A percentile compares a stretch with the other conserved stretches of the same genome.
phyloP scores from a whole-genome alignment of 2,329 filamentous ascomycete genomes.

The Verticillium nonalfalfae region DNA sequence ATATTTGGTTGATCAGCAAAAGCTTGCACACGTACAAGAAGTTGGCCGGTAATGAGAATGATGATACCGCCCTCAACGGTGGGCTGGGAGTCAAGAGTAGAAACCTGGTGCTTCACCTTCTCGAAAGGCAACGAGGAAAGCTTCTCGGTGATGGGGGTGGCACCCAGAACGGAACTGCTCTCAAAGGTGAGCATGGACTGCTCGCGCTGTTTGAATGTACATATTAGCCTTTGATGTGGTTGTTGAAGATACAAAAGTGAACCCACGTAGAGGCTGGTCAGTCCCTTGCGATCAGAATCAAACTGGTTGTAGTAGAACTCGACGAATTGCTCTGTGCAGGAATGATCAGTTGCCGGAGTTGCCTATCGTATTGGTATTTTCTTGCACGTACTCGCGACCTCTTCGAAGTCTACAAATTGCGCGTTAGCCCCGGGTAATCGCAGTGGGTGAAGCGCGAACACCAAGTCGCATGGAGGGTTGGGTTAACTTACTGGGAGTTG shows the following conservation, averaged over 20 bases:
- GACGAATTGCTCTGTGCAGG: conserved; percentile 70
- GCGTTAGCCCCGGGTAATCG: background rate
- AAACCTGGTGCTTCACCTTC: conserved; percentile 72
- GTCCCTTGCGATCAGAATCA: conserved; percentile 60
- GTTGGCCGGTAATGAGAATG: conserved; percentile 81
- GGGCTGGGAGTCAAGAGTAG: conserved; percentile 80
- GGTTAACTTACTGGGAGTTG: background rate
- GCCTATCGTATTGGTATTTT: background rate
- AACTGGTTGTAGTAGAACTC: conserved; percentile 88
- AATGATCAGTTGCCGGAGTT: background rate
- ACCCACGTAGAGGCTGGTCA: conserved; percentile 72
- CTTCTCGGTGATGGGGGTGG: conserved; percentile 67
- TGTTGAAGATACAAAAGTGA: background rate
- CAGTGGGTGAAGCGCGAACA: background rate
- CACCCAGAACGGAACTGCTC: conserved; percentile 59
- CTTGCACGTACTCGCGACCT: conserved; percentile 39
- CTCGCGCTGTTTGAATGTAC: conserved; percentile 49
- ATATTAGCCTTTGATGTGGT: background rate
- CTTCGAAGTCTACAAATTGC: conserved; percentile 31
- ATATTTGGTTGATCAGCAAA: background rate
- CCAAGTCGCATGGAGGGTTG: background rate
- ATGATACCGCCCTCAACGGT: conserved; percentile 65
- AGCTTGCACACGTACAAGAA: conserved; percentile 55
- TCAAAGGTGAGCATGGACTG: conserved; percentile 95
- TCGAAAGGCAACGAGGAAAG: conserved; percentile 68